These are phyloP conservation scores for Larix sibirica DNA, from an alignment of 83 land plant species.

Conservation along the genomic window DNA sequence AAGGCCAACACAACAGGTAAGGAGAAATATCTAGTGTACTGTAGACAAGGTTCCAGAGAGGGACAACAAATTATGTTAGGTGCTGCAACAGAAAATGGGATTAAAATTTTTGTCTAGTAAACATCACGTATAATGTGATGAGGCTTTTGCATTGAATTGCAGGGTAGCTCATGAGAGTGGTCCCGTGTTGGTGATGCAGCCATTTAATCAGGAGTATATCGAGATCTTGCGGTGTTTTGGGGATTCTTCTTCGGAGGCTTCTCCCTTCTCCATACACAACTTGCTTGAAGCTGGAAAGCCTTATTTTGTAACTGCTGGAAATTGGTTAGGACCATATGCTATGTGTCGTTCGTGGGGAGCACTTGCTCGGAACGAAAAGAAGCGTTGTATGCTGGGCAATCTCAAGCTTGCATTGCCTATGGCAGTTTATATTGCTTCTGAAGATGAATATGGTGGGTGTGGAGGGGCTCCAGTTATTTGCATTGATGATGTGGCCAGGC, in stretches of 20 bases:
- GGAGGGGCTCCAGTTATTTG: constrained; percentile 97
- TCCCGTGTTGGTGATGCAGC: constrained; percentile 67
- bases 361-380: constrained; percentile 53
- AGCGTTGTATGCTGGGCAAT: constrained; percentile 18
- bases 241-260: constrained; percentile 56
- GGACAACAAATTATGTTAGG: background rate
- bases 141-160: constrained; percentile 31
- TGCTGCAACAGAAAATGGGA: background rate
- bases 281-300: constrained; percentile 81
- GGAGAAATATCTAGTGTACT: background rate
- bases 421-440: constrained; percentile 90
- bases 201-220: constrained; percentile 68
- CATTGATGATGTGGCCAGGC: constrained; percentile 67
- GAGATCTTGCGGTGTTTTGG: constrained; percentile 86
- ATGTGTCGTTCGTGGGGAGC: constrained; percentile 91
- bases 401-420: constrained; percentile 46
- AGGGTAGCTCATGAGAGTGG: constrained; percentile 43
- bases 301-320: constrained; percentile 86
- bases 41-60: constrained; percentile 3
- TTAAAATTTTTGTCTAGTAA: constrained; percentile 7
- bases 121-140: constrained; percentile 21
- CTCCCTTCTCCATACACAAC: constrained; percentile 88
- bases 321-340: constrained; percentile 99
- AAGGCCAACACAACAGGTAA: constrained; percentile 61
- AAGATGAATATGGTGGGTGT: constrained; percentile 95